phyloP scores from a whole-genome alignment of 179 eudicot species.

The Sideroxylon spinosum region DNA sequence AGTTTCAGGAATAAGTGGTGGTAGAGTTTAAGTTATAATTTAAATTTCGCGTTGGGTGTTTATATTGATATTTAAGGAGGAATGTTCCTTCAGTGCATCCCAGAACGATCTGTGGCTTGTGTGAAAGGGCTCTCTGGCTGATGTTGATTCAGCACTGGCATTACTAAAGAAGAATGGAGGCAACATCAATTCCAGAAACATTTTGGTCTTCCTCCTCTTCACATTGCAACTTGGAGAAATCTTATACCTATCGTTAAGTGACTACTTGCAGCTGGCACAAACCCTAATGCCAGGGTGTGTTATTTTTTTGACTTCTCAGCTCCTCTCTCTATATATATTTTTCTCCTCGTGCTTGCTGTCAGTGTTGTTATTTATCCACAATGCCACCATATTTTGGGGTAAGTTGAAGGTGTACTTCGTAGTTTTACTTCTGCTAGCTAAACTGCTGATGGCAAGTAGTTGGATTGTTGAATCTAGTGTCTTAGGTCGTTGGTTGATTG shows the following conservation, averaged over 20 bases:
- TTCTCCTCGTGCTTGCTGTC: too few species aligned
- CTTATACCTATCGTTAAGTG: conserved; percentile 84
- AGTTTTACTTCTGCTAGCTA: too few species aligned
- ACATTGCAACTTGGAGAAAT: conserved; percentile 97
- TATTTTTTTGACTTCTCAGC: too few species aligned
- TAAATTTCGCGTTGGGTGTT: not conserved
- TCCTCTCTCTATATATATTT: too few species aligned
- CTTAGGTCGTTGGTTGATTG: too few species aligned
- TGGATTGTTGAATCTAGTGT: too few species aligned
- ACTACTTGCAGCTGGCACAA: conserved; percentile 95
- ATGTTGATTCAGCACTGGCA: conserved; percentile 67
- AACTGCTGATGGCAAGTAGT: too few species aligned
- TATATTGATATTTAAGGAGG: conserved; percentile 40
- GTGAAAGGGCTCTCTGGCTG: conserved; percentile 69
- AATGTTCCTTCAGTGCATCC: conserved; percentile 35
- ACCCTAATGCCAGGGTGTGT: conserved; percentile 94
- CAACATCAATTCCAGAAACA: conserved; percentile 71
- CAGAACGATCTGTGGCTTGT: conserved; percentile 70
- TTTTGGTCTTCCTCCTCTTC: conserved; percentile 87
- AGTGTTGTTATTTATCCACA: too few species aligned
- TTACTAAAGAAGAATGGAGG: conserved; percentile 80
- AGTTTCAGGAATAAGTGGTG: not conserved
- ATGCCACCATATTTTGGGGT: too few species aligned
- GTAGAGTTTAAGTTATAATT: not conserved
- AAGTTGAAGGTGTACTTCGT: too few species aligned